Evolutionary conservation across 495 filamentous ascomycete genomes (phyloP).

Genomic region (Podospora anserina): DNA sequence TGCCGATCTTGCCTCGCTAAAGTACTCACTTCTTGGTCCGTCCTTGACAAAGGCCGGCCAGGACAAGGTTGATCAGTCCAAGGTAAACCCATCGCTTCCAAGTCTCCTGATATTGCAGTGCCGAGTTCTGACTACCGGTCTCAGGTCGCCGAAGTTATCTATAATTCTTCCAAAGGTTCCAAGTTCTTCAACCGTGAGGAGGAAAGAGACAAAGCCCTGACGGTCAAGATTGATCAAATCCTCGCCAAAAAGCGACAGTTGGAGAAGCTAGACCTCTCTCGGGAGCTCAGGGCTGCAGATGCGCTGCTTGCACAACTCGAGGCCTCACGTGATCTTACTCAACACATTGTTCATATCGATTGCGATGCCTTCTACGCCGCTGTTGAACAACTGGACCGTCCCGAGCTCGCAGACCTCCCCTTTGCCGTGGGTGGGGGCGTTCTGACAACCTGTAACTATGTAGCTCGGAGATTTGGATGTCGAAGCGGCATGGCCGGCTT

Average conservation of each 20-base stretch:
- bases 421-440: constrained; percentile 94
- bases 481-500: constrained; percentile 94
- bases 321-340: constrained; percentile 70
- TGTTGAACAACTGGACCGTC: constrained; percentile 87
- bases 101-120: not conserved
- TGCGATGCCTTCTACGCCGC: constrained; percentile 98
- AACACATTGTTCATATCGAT: constrained; percentile 86
- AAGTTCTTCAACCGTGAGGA: constrained; percentile 97
- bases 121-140: not conserved
- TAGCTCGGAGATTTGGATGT: constrained; percentile 84
- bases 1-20: constrained; percentile 45
- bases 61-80: constrained; percentile 87
- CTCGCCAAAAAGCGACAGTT: constrained; percentile 71
- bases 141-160: constrained; percentile 92
- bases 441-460: constrained; percentile 91
- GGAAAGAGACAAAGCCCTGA: constrained; percentile 73
- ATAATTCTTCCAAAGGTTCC: constrained; percentile 92
- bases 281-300: constrained; percentile 72
- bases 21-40: constrained; percentile 77
- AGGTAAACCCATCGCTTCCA: constrained; percentile 47
- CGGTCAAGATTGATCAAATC: constrained; percentile 81
- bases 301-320: constrained; percentile 80
- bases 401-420: constrained; percentile 82
- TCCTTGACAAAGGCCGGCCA: constrained; percentile 94
- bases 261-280: constrained; percentile 68